Percentiles rank a stretch among this genome's conserved stretches.
Conservation (phyloP, 441 rosid genomes). For the Eutrema salsugineum region DNA sequence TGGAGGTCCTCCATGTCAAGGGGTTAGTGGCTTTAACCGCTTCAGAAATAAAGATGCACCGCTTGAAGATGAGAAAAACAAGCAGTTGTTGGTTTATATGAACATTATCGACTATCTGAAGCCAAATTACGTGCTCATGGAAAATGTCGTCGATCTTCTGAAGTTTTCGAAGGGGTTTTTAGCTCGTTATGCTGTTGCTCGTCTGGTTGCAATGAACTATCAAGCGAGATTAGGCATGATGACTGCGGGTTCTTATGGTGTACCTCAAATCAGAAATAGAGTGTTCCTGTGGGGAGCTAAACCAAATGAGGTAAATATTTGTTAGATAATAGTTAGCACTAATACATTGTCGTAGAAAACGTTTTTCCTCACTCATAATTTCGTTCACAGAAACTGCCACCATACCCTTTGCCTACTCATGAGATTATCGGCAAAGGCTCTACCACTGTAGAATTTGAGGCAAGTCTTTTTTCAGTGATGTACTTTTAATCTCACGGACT, state of each 20-base stretch:
- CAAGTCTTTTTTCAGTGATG: neutral
- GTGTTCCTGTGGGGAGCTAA: conserved; percentile 40
- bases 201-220: conserved; percentile 36
- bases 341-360: neutral
- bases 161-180: conserved; percentile 30
- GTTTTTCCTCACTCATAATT: neutral
- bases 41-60: conserved; percentile 33
- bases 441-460: conserved; percentile 33
- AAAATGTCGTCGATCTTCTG: conserved; percentile 36
- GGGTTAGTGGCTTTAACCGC: conserved; percentile 41
- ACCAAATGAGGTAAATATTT: conserved; percentile 24
- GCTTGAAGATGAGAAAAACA: conserved; percentile 34
- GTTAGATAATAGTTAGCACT: neutral
- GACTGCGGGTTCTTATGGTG: conserved; percentile 37
- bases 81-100: conserved; percentile 36
- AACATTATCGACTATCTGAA: conserved; percentile 31
- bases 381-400: conserved; percentile 33
- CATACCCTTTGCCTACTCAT: conserved; percentile 40
- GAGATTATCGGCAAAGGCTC: conserved; percentile 8
- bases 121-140: conserved; percentile 42
- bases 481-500: neutral
- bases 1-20: conserved; percentile 46
- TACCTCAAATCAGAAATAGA: conserved; percentile 33
- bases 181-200: conserved; percentile 33
- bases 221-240: conserved; percentile 37